phyloP scores from a whole-genome alignment of 768 basidiomycete species.

The Kwoniella shandongensis region DNA sequence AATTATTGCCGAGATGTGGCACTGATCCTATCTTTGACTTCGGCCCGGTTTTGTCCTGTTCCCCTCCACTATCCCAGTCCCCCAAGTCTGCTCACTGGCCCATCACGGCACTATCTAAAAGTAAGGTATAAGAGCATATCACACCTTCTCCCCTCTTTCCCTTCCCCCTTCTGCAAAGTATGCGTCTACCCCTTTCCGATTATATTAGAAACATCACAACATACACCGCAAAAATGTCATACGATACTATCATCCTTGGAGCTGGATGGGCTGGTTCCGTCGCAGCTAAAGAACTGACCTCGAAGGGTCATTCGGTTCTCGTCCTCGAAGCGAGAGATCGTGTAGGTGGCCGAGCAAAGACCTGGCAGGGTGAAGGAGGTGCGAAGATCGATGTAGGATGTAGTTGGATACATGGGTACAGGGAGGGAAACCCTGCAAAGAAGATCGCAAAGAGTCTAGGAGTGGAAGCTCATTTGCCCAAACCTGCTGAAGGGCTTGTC shows the following conservation, averaged over 20 bases:
- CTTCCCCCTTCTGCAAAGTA: neutral
- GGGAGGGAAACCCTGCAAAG: slow-evolving; percentile 47
- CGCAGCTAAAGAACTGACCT: slow-evolving; percentile 37
- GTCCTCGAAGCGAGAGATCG: slow-evolving; percentile 49
- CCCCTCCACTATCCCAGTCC: no score
- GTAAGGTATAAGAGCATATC: no score
- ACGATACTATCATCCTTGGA: slow-evolving; percentile 50
- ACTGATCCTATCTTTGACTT: no score
- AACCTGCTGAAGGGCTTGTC: slow-evolving; percentile 38
- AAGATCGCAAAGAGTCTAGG: slow-evolving; percentile 42
- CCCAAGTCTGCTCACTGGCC: neutral
- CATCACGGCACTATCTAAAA: neutral
- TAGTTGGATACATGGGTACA: slow-evolving; percentile 52
- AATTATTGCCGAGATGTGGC: neutral
- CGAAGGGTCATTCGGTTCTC: slow-evolving; percentile 41
- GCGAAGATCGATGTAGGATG: slow-evolving; percentile 47
- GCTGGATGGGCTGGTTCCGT: slow-evolving; percentile 49
- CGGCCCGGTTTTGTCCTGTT: no score
- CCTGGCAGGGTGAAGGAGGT: slow-evolving; percentile 31
- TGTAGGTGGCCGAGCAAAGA: slow-evolving; percentile 48
- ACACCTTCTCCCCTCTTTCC: neutral
- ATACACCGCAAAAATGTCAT: slow-evolving; percentile 14
- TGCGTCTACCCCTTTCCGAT: neutral
- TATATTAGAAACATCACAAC: neutral
- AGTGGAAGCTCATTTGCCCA: slow-evolving; percentile 43